Conservation (phyloP, 1,284 basidiomycete species). For the Grifola frondosa region DNA sequence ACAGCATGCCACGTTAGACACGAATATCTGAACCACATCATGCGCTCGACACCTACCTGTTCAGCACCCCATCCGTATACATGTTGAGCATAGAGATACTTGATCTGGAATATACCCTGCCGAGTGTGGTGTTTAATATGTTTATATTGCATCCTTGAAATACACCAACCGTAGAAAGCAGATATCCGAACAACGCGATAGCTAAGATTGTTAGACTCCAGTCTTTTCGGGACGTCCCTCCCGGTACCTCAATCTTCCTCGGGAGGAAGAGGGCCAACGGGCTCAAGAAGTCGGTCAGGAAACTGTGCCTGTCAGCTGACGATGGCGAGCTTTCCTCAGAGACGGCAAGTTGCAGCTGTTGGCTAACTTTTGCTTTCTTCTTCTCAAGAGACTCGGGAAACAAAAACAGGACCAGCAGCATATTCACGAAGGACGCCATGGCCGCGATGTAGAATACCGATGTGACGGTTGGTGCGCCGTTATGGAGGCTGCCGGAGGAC, state of each 20-base stretch:
- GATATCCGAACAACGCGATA: constrained; percentile 43
- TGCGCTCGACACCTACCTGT: too few species aligned
- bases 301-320: constrained; percentile 13
- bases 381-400: constrained; percentile 64
- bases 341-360: constrained; percentile 28
- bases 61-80: constrained; percentile 58
- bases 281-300: constrained; percentile 39
- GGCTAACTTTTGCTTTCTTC: constrained; percentile 37
- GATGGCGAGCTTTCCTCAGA: constrained; percentile 6
- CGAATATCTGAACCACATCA: too few species aligned
- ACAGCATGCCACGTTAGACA: too few species aligned
- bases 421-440: constrained; percentile 45
- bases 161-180: constrained; percentile 46
- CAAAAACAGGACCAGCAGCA: constrained; percentile 54
- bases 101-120: constrained; percentile 58
- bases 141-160: too few species aligned
- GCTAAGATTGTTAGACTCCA: constrained; percentile 60
- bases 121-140: too few species aligned
- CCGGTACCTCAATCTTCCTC: constrained; percentile 34
- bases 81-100: constrained; percentile 60
- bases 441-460: constrained; percentile 61
- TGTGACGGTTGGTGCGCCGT: constrained; percentile 40
- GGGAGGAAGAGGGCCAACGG: constrained; percentile 60
- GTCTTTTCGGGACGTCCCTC: constrained; percentile 42
- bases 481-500: constrained; percentile 23